Base-by-base conservation (phyloP, 345 rosid genomes). In the Capsella bursapastoris region DNA sequence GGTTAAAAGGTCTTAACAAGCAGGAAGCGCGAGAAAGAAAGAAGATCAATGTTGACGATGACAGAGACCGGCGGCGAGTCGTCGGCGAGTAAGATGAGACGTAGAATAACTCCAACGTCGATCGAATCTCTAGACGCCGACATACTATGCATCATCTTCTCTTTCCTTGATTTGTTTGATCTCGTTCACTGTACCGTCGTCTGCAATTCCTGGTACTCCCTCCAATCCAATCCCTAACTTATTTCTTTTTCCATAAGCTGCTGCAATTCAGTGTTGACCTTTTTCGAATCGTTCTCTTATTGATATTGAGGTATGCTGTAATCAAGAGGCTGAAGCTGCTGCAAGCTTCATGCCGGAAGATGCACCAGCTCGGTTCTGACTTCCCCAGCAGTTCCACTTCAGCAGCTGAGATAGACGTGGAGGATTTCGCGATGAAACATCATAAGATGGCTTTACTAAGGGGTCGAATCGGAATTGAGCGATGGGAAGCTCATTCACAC, bases 401-500 rank as follows among this genome's bases (percentile, higher is more conserved):
- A 55, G 69, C 88, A 25, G 53, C 78, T 75, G 79, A 80, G 67
- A 32, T 73, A 48, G 77, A 77, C 32, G 58, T 90, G 0, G 88
- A 84, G 73, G 86, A 82, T 63, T 55, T 87, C 14, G 98, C 95
- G 5, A 79, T 87, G 88, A 84, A 76, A 52, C 86, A 86, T 71
- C 97, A 94, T 59, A 79, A 82, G 37, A 57, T 64, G 34, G 80
- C 89, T n/a, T 78, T 94, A 18, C 71, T 63, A 25, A 65, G 78
- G 66, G 84, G 87, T 58, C 80, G 81, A 58, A 72, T 87, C 72
- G 75, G 67, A 50, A 73, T 91, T 71, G 82, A 94, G 76, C 88
- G 88, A 32, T 94, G 97, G 95, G 88, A 86, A 77, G 95, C 81
- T 57, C 98, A 91, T 80, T 87, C 92, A 7, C 65, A 70, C 18